Percentiles rank a stretch among this genome's conserved stretches.
These are phyloP conservation scores for Bipolaris bicolor DNA, from an alignment of 2,329 filamentous ascomycete genomes.

Conservation along the genomic window DNA sequence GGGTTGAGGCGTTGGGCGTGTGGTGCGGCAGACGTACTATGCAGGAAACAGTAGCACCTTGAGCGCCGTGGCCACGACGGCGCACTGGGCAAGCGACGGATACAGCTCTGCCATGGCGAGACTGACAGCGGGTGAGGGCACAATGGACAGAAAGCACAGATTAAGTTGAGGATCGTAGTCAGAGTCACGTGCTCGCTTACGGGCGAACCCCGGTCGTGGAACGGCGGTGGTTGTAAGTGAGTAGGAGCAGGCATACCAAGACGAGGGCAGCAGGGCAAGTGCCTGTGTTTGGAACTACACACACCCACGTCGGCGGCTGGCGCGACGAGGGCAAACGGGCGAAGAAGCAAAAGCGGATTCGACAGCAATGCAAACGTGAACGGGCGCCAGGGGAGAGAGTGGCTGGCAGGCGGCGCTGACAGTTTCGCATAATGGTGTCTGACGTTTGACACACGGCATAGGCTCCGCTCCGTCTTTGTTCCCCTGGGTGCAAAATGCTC, in stretches of 20 bases:
- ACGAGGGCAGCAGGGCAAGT: neutral
- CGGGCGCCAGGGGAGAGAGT: no score
- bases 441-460: conserved; percentile 10
- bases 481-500: neutral
- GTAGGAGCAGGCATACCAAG: neutral
- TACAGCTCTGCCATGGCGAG: conserved; percentile 75
- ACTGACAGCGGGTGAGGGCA: conserved; percentile 30
- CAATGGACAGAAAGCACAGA: conserved; percentile 27
- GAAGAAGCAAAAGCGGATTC: conserved; percentile 16
- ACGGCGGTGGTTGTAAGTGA: neutral
- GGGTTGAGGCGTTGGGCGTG: conserved; percentile 1
- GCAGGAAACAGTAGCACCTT: conserved; percentile 93
- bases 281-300: no score
- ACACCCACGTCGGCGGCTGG: no score
- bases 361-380: conserved; percentile 7
- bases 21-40: conserved; percentile 70
- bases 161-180: conserved; percentile 24
- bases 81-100: conserved; percentile 88
- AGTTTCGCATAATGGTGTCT: conserved; percentile 14
- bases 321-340: conserved; percentile 5
- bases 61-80: conserved; percentile 82
- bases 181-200: conserved; percentile 24
- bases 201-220: neutral
- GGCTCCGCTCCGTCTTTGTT: conserved; percentile 8
- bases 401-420: neutral